These are phyloP conservation scores for Ascosphaera apis DNA, from an alignment of 2,329 filamentous ascomycete genomes.

Conservation along the genomic window DNA sequence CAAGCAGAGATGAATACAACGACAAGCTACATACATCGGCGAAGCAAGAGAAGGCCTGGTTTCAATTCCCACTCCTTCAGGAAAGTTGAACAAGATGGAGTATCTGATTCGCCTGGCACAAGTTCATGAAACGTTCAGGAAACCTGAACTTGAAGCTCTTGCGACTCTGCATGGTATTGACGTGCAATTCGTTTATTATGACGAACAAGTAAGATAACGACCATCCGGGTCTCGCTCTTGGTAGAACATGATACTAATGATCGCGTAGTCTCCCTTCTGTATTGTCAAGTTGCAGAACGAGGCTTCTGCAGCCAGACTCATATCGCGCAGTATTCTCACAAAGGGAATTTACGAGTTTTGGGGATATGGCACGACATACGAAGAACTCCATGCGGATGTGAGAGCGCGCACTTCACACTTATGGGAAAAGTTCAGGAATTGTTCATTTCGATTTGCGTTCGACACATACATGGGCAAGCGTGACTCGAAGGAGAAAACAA, in stretches of 20 bases:
- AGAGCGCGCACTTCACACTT: conserved; percentile 32
- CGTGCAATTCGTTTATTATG: conserved; percentile 52
- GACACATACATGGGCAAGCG: conserved; percentile 64
- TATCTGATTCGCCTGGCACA: conserved; percentile 82
- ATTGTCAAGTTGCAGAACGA: conserved; percentile 45
- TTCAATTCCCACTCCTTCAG: too few relatives aligned
- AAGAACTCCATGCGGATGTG: conserved; percentile 44
- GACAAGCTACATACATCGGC: too few relatives aligned
- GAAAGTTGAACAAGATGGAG: conserved; percentile 38
- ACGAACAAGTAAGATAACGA: neutral
- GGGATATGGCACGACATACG: conserved; percentile 47
- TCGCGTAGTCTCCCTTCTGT: conserved; percentile 74
- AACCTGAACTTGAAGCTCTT: conserved; percentile 61
- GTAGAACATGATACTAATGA: conserved; percentile 6
- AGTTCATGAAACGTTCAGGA: conserved; percentile 71
- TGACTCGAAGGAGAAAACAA: conserved; percentile 36
- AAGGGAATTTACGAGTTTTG: conserved; percentile 78
- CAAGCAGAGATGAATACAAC: too few relatives aligned
- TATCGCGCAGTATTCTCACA: conserved; percentile 56
- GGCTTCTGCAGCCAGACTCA: conserved; percentile 40
- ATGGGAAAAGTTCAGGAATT: conserved; percentile 41
- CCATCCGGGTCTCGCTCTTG: conserved; percentile 3
- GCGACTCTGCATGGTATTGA: conserved; percentile 44
- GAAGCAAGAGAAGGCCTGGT: too few relatives aligned
- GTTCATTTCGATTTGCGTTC: conserved; percentile 62